phyloP scores from a whole-genome alignment of 257 asterid genomes.

The Nicotiana benthamiana region DNA sequence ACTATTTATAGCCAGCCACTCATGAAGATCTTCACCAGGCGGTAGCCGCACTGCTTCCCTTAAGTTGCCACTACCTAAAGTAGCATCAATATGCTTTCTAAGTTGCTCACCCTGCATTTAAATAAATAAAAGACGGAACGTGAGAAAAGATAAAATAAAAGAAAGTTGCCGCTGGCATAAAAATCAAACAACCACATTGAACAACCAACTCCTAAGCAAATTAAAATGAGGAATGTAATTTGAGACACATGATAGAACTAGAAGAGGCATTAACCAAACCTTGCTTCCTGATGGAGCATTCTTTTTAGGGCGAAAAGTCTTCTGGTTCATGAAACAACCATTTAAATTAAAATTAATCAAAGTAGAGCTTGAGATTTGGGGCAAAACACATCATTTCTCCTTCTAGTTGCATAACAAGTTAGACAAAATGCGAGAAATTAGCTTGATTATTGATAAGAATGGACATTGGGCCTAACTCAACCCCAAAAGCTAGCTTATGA shows the following conservation, averaged over 20 bases:
- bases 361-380: not conserved
- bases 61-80: constrained; percentile 84
- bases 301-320: constrained; percentile 85
- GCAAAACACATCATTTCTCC: not conserved
- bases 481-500: too few relatives aligned
- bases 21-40: constrained; percentile 81
- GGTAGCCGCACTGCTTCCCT: constrained; percentile 90
- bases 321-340: constrained; percentile 50
- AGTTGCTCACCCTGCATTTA: constrained; percentile 71
- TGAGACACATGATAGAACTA: not conserved
- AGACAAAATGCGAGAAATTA: too few relatives aligned
- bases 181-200: too few relatives aligned
- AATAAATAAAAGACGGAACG: not conserved
- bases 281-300: constrained; percentile 91
- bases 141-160: not conserved
- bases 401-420: not conserved
- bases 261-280: constrained; percentile 28
- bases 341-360: too few relatives aligned
- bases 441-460: not conserved
- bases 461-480: too few relatives aligned
- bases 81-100: constrained; percentile 78
- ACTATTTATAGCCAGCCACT: constrained; percentile 95
- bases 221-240: not conserved
- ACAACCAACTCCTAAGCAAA: not conserved
- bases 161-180: too few relatives aligned